phyloP scores from a whole-genome alignment of 257 asterid species.

The Pogostemon cablin region DNA sequence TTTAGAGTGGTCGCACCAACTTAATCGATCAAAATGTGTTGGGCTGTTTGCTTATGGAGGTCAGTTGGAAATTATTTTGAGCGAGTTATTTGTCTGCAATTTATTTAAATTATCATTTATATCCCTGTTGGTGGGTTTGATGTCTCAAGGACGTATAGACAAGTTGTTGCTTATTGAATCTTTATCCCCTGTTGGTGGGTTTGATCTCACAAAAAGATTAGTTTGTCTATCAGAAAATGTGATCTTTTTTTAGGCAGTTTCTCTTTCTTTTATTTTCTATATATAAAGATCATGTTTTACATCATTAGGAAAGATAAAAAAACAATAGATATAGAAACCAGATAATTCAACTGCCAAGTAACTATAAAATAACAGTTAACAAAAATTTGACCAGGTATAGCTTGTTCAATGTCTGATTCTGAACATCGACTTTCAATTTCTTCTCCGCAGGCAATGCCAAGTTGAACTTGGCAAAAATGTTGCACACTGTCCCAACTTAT shows the following conservation, averaged over 20 bases:
- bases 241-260: conserved; percentile 3
- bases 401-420: background rate
- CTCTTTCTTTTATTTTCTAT: background rate
- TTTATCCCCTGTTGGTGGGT: conserved; percentile 1
- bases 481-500: conserved; percentile 45
- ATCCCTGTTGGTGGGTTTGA: background rate
- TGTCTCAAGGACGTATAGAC: background rate
- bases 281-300: conserved; percentile 2
- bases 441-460: conserved; percentile 53
- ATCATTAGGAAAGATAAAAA: background rate
- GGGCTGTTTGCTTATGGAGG: conserved; percentile 69
- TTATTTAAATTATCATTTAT: background rate
- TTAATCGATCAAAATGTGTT: conserved; percentile 47
- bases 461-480: conserved; percentile 46
- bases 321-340: too few species aligned
- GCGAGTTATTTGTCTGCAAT: conserved; percentile 14
- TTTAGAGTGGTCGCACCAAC: conserved; percentile 39
- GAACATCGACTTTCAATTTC: conserved; percentile 12
- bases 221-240: background rate
- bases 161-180: background rate
- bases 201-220: background rate
- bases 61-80: conserved; percentile 36
- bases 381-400: too few species aligned
- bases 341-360: background rate
- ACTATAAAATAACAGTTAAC: background rate